A percentile compares a stretch with the other conserved stretches of the same genome.
Evolutionary conservation across 257 asterid species (phyloP).

Genomic region (Penstemon eatonii): DNA sequence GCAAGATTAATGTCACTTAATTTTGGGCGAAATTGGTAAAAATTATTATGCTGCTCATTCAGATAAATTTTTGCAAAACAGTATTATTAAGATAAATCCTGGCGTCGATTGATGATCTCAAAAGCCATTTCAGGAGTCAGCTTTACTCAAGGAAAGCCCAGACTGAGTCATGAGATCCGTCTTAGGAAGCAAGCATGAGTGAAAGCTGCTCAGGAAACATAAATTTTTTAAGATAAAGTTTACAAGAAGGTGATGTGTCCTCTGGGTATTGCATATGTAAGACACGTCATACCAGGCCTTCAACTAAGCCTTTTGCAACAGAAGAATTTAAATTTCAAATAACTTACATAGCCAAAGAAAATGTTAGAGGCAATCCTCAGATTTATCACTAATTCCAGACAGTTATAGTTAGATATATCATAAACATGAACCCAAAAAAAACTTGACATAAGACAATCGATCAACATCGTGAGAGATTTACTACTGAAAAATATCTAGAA

Average conservation of each 20-base stretch:
- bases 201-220: conserved; percentile 10
- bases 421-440: neutral
- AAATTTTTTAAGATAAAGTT: conserved; percentile 7
- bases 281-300: neutral
- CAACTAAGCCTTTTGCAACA: neutral
- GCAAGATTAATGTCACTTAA: conserved; percentile 32
- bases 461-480: conserved; percentile 1
- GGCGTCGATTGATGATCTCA: conserved; percentile 14
- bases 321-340: neutral
- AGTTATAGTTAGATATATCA: too few species aligned
- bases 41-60: conserved; percentile 13
- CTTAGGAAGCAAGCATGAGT: neutral
- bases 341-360: conserved; percentile 11
- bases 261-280: too few species aligned
- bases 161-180: neutral
- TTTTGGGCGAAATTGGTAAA: conserved; percentile 6
- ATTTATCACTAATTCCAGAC: too few species aligned
- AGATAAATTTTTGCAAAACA: conserved; percentile 2
- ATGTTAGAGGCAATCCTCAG: neutral
- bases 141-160: neutral
- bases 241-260: conserved; percentile 3
- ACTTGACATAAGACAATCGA: conserved; percentile 5
- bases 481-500: neutral
- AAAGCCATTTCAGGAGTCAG: conserved; percentile 3
- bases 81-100: neutral